Conservation (phyloP, 2,329 filamentous ascomycete genomes). For the Ascochyta koolunga region DNA sequence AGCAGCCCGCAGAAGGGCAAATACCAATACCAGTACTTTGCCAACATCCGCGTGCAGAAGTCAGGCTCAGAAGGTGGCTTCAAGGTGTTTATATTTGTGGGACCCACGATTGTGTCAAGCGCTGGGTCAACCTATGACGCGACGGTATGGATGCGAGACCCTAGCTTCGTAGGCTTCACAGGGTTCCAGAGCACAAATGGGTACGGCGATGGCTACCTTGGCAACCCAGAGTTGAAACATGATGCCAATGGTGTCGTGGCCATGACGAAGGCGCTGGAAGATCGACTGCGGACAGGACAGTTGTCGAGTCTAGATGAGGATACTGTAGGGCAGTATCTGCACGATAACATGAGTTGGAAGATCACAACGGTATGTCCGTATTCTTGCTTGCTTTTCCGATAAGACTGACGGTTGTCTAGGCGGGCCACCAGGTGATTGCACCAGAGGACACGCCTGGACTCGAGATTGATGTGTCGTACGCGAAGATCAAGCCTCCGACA, state of each 20-base stretch:
- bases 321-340: constrained; percentile 29
- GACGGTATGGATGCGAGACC: constrained; percentile 59
- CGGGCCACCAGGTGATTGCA: constrained; percentile 45
- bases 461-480: constrained; percentile 48
- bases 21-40: constrained; percentile 63
- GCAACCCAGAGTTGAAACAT: neutral
- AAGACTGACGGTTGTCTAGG: constrained; percentile 29
- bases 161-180: constrained; percentile 67
- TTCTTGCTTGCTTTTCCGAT: neutral
- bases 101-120: constrained; percentile 49
- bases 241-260: constrained; percentile 51
- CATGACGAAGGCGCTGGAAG: constrained; percentile 51
- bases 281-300: constrained; percentile 39
- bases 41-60: constrained; percentile 68
- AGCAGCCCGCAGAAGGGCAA: constrained; percentile 8
- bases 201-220: constrained; percentile 8
- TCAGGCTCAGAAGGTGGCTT: constrained; percentile 67
- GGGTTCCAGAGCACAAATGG: constrained; percentile 49
- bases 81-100: constrained; percentile 72
- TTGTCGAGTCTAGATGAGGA: constrained; percentile 36
- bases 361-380: constrained; percentile 25
- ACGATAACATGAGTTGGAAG: constrained; percentile 32
- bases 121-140: constrained; percentile 57
- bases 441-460: constrained; percentile 45
- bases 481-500: constrained; percentile 47